Conservation (phyloP, 371 early-diverging fungal species). For the Mortierella sp. region DNA sequence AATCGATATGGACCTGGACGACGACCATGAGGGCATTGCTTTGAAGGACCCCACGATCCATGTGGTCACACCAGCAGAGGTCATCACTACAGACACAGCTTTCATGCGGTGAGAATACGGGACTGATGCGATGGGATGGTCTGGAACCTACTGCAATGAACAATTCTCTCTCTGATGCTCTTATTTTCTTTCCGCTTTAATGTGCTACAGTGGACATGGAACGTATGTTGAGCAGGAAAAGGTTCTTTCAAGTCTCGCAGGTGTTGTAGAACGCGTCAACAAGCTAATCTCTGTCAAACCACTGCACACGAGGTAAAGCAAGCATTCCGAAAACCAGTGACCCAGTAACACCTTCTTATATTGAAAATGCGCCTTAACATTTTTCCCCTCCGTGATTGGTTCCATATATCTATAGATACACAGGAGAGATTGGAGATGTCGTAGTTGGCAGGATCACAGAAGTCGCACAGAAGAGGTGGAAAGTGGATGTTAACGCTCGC, state of each 20-base stretch:
- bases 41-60: constrained; percentile 49
- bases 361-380: neutral
- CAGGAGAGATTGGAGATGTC: constrained; percentile 98
- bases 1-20: constrained; percentile 62
- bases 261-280: constrained; percentile 95
- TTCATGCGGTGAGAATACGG: constrained; percentile 80
- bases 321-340: neutral
- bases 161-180: no score
- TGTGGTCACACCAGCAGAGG: constrained; percentile 91
- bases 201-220: constrained; percentile 92
- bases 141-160: no score
- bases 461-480: constrained; percentile 95
- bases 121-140: no score
- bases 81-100: constrained; percentile 84
- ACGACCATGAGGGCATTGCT: constrained; percentile 24
- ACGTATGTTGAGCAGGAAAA: constrained; percentile 83
- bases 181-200: neutral
- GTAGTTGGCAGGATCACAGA: constrained; percentile 98
- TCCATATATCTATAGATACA: constrained; percentile 64
- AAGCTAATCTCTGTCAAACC: constrained; percentile 95
- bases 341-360: neutral
- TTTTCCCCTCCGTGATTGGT: neutral
- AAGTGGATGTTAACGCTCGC: constrained; percentile 93
- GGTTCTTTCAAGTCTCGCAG: constrained; percentile 90
- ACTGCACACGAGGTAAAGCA: constrained; percentile 82